Evolutionary conservation across 768 basidiomycete species (phyloP).

Genomic region (Clavulina sp.): DNA sequence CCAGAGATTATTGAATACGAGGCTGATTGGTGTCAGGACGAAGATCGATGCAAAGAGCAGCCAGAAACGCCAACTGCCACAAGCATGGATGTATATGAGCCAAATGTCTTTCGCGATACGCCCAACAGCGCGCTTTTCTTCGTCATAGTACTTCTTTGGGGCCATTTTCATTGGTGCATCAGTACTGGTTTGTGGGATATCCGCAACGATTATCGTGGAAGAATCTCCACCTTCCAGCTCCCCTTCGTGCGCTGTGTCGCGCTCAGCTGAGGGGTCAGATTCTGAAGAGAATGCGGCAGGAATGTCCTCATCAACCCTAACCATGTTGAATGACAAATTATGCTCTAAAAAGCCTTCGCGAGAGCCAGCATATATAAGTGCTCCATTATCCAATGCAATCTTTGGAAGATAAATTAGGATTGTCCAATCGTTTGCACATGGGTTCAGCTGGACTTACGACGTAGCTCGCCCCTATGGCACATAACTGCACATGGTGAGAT

Average conservation of each 20-base stretch:
- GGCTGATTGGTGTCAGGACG: constrained; percentile 39
- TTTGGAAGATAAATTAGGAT: constrained; percentile 22
- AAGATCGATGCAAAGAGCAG: constrained; percentile 33
- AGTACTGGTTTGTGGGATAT: constrained; percentile 11
- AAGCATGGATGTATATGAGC: constrained; percentile 18
- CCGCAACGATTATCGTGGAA: constrained; percentile 50
- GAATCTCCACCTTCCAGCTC: constrained; percentile 1
- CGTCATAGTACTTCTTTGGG: constrained; percentile 72
- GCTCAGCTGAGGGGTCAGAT: background rate
- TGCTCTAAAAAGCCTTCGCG: constrained; percentile 48
- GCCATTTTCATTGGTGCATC: constrained; percentile 26
- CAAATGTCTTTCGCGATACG: constrained; percentile 20
- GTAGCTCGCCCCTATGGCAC: constrained; percentile 57
- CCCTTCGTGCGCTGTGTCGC: background rate
- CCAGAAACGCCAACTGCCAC: constrained; percentile 31
- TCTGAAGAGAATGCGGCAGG: background rate
- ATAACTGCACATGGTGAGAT: too few species aligned
- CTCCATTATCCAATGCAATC: constrained; percentile 56
- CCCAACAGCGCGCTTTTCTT: constrained; percentile 22
- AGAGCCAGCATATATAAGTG: constrained; percentile 54
- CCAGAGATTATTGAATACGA: constrained; percentile 58
- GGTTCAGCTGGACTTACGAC: constrained; percentile 30
- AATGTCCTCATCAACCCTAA: constrained; percentile 18
- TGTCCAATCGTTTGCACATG: constrained; percentile 15
- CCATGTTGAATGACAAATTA: constrained; percentile 43